Evolutionary conservation across 73 alveolate genomes (phyloP).

Genomic region (Paraurostyla sp.): DNA sequence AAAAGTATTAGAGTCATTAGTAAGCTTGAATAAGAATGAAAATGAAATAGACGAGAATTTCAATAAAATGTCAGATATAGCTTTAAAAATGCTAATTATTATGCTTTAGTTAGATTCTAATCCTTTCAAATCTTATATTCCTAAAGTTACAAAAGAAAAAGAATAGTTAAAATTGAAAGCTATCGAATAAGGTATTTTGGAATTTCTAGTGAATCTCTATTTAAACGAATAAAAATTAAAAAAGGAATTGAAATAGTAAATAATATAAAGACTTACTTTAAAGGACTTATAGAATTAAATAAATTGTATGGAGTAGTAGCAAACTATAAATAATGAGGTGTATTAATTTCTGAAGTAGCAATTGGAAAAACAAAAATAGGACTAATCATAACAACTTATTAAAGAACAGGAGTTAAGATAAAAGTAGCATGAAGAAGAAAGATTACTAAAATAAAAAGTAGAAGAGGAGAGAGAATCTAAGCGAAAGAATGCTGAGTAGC

Average conservation of each 20-base stretch:
- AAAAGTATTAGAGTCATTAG: background rate
- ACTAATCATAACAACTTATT: background rate
- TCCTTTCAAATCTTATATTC: background rate
- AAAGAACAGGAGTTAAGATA: background rate
- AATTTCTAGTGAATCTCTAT: background rate
- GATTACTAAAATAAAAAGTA: background rate
- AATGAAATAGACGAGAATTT: background rate
- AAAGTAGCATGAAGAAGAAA: background rate
- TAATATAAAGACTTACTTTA: background rate
- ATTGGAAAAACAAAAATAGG: background rate
- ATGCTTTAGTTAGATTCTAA: background rate
- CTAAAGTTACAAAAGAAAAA: conserved; percentile 10
- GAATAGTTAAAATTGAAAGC: background rate
- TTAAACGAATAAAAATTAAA: background rate
- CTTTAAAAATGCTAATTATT: background rate
- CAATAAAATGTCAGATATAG: background rate
- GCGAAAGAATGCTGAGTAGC: conserved; percentile 20
- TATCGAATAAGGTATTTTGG: background rate
- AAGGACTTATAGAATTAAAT: background rate
- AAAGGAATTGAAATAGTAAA: background rate
- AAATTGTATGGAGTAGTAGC: background rate
- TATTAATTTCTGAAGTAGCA: background rate
- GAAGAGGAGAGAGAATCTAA: background rate
- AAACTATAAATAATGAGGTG: background rate
- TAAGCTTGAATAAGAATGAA: background rate